Evolutionary conservation across 495 filamentous ascomycete genomes (phyloP).

Genomic region (Pseudoneurospora amorphoporcata): DNA sequence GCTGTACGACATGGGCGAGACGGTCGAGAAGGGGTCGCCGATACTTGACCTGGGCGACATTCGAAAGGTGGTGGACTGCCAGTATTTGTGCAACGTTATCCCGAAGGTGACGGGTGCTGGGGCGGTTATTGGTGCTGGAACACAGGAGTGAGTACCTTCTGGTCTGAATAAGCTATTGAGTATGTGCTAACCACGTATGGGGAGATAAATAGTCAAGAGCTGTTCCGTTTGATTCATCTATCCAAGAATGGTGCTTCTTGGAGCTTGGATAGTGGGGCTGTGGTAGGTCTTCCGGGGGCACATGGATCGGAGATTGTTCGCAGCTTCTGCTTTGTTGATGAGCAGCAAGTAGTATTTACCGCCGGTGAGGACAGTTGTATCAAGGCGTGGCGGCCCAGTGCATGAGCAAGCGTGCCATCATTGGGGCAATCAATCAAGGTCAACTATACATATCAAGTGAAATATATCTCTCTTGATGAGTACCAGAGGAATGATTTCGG

Average conservation of each 20-base stretch:
- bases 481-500: not conserved
- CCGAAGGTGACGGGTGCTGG: slow-evolving; percentile 43
- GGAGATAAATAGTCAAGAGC: slow-evolving; percentile 40
- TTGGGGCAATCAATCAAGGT: not conserved
- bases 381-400: slow-evolving; percentile 46
- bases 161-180: not conserved
- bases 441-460: not conserved
- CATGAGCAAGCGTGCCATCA: not conserved
- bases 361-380: slow-evolving; percentile 71
- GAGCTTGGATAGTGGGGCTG: slow-evolving; percentile 48
- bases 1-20: slow-evolving; percentile 57
- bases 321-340: slow-evolving; percentile 62
- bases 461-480: not conserved
- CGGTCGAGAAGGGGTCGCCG: slow-evolving; percentile 43
- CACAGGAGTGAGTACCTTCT: slow-evolving; percentile 39
- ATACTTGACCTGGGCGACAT: slow-evolving; percentile 67
- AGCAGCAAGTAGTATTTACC: slow-evolving; percentile 63
- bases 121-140: slow-evolving; percentile 51
- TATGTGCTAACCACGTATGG: slow-evolving; percentile 2
- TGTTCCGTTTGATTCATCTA: slow-evolving; percentile 59
- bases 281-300: slow-evolving; percentile 58
- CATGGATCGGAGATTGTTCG: slow-evolving; percentile 81
- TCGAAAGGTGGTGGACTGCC: slow-evolving; percentile 56
- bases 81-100: slow-evolving; percentile 72
- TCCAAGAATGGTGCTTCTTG: slow-evolving; percentile 44